phyloP scores from a whole-genome alignment of 2,329 filamentous ascomycete species.

The Coniochaeta sp. region DNA sequence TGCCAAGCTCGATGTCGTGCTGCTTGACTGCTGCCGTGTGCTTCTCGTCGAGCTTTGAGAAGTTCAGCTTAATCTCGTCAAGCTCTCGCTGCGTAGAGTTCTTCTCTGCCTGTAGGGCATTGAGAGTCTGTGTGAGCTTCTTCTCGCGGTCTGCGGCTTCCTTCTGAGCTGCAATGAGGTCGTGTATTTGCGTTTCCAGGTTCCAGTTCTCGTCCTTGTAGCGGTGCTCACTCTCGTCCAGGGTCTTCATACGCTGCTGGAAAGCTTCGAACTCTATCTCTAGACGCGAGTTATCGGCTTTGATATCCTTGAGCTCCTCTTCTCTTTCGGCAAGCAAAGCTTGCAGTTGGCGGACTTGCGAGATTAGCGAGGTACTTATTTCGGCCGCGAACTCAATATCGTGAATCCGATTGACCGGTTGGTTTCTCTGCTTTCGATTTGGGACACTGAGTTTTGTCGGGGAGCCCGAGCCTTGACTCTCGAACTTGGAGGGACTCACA shows the following conservation, averaged over 20 bases:
- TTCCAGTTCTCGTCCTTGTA: slow-evolving; percentile 99
- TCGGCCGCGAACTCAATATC: slow-evolving; percentile 98
- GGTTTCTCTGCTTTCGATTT: slow-evolving; percentile 82
- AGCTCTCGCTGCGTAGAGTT: slow-evolving; percentile 72
- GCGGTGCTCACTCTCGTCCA: slow-evolving; percentile 90
- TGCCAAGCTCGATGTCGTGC: slow-evolving; percentile 82
- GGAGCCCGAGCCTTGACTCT: slow-evolving; percentile 75
- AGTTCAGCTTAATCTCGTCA: slow-evolving; percentile 76
- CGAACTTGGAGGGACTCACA: slow-evolving; percentile 69
- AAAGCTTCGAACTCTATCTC: slow-evolving; percentile 77
- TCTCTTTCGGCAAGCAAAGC: slow-evolving; percentile 79
- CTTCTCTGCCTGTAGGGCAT: slow-evolving; percentile 66
- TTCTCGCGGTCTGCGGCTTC: slow-evolving; percentile 78
- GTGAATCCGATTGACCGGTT: slow-evolving; percentile 79
- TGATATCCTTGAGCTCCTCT: slow-evolving; percentile 69
- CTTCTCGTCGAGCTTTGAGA: slow-evolving; percentile 76
- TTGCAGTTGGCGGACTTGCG: slow-evolving; percentile 90
- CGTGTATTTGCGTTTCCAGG: slow-evolving; percentile 85
- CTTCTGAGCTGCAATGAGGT: slow-evolving; percentile 64
- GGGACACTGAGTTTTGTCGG: slow-evolving; percentile 85
- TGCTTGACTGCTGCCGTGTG: slow-evolving; percentile 69
- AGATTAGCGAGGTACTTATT: slow-evolving; percentile 87
- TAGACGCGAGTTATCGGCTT: slow-evolving; percentile 67
- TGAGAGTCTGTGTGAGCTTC: slow-evolving; percentile 67
- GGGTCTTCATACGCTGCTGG: slow-evolving; percentile 67